Conservation (phyloP, 306 rosid genomes). For the Prunus persica region Prunus_persica_NCBIv2 NC_034011.1:26452001-26452500, state of each 20-base stretch:
- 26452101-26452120: conserved; percentile 61
- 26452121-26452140: conserved; percentile 43
- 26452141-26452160: conserved; percentile 52
- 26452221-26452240: not conserved
- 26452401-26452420: too few relatives aligned
- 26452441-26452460: too few relatives aligned
- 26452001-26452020: too few relatives aligned
- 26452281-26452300: not conserved
- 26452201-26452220: not conserved
- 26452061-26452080: not conserved
- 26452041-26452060: not conserved
- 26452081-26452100: conserved; percentile 68
- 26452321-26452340: too few relatives aligned
- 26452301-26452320: not conserved
- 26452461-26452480: too few relatives aligned
- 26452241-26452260: not conserved
- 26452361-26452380: accelerated
- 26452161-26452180: conserved; percentile 24
- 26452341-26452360: too few relatives aligned
- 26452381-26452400: accelerated
- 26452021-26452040: not conserved
- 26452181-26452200: not conserved
- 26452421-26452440: too few relatives aligned
- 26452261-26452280: not conserved
- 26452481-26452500: too few relatives aligned